Percentiles rank a stretch among this genome's conserved stretches.
phyloP scores from a whole-genome alignment of 129 eudicot species.

The Gnaphalium uliginosum region DNA sequence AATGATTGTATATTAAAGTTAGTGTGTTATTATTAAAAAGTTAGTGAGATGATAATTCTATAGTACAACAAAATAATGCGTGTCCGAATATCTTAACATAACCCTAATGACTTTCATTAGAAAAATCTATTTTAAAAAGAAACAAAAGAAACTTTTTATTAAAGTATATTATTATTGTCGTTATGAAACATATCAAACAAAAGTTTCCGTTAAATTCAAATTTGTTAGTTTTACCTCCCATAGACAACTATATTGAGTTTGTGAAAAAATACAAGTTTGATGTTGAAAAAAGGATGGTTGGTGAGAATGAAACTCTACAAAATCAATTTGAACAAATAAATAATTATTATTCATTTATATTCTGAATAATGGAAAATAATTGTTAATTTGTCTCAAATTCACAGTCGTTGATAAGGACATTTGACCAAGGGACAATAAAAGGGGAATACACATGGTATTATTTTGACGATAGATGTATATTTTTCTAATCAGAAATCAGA shows the following conservation, averaged over 20 bases:
- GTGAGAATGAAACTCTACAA: conserved; percentile 5
- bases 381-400: background rate
- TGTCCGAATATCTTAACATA: too few species aligned
- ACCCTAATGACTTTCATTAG: too few species aligned
- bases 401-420: background rate
- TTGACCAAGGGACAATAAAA: background rate
- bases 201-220: conserved; percentile 1
- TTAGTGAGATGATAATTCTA: too few species aligned
- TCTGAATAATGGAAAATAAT: background rate
- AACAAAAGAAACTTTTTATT: too few species aligned
- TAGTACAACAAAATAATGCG: too few species aligned
- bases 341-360: background rate
- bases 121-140: too few species aligned
- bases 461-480: too few species aligned
- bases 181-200: background rate
- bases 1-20: too few species aligned
- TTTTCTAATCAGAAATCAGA: too few species aligned
- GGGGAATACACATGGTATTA: too few species aligned
- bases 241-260: conserved; percentile 15
- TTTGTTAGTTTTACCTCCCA: conserved; percentile 10
- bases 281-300: conserved; percentile 1
- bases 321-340: background rate
- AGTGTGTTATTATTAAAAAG: too few species aligned
- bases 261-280: conserved; percentile 7
- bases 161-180: too few species aligned